These are phyloP conservation scores for Pythium coloratum DNA, from an alignment of 352 stramenopile genomes.

Conservation along the genomic window DNA sequence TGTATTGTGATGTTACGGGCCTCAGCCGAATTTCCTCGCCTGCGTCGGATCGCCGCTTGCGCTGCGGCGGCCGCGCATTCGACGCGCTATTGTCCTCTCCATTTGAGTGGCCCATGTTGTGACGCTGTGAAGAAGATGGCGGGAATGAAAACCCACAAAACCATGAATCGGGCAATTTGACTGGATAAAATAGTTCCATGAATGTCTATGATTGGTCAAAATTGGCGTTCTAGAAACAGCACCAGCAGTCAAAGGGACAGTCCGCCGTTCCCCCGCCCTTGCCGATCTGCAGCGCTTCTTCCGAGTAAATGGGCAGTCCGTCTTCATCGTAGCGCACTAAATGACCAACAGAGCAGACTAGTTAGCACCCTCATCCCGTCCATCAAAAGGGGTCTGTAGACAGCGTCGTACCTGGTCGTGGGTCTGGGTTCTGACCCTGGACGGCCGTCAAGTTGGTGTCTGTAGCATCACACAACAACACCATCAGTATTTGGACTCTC, in stretches of 20 bases:
- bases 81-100: not conserved
- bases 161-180: not conserved
- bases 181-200: constrained; percentile 17
- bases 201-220: constrained; percentile 28
- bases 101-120: constrained; percentile 10
- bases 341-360: not conserved
- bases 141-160: not conserved
- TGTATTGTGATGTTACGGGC: not conserved
- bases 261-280: constrained; percentile 82
- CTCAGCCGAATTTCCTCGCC: constrained; percentile 11
- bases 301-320: constrained; percentile 85
- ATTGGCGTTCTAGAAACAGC: constrained; percentile 68
- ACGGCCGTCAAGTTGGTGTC: constrained; percentile 76
- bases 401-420: constrained; percentile 55
- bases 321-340: constrained; percentile 86
- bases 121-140: not conserved
- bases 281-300: constrained; percentile 79
- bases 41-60: constrained; percentile 24
- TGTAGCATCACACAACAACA: constrained; percentile 28
- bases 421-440: constrained; percentile 64
- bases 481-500: constrained; percentile 5
- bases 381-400: no score
- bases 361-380: not conserved
- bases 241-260: constrained; percentile 91
- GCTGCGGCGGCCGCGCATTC: not conserved